These are phyloP conservation scores for Penicillium canariense DNA, from an alignment of 495 filamentous ascomycete genomes.

Conservation along the genomic window DNA sequence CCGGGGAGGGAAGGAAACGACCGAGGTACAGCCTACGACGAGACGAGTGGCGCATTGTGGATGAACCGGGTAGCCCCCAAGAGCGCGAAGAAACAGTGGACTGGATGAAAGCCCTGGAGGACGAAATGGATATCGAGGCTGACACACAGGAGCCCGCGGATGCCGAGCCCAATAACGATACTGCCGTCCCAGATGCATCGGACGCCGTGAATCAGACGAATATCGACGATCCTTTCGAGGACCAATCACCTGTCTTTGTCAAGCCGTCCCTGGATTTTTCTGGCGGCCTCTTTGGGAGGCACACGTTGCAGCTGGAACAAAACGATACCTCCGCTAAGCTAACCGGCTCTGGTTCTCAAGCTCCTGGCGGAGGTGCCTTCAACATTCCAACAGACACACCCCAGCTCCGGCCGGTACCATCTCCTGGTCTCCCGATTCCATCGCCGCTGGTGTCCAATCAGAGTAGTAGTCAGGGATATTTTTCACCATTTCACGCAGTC, in stretches of 20 bases:
- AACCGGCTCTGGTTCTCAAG: not conserved
- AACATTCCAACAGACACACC: conserved; percentile 42
- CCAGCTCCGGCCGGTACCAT: conserved; percentile 44
- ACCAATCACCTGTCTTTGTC: conserved; percentile 14
- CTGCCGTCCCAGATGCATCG: conserved; percentile 7
- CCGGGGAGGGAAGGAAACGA: conserved; percentile 66
- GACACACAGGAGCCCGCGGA: conserved; percentile 23
- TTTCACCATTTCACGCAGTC: conserved; percentile 17
- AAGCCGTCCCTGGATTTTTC: conserved; percentile 24
- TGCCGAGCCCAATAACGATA: conserved; percentile 3
- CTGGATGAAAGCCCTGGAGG: conserved; percentile 37
- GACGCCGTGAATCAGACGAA: conserved; percentile 14
- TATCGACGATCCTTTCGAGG: conserved; percentile 19
- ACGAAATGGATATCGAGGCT: conserved; percentile 26
- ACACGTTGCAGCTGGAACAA: conserved; percentile 1
- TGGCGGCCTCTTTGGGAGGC: conserved; percentile 10
- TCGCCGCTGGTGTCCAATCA: conserved; percentile 42
- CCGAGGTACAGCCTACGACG: conserved; percentile 67
- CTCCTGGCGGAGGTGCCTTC: not conserved
- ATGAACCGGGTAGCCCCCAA: conserved; percentile 63
- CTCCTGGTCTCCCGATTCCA: conserved; percentile 44
- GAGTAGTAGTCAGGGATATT: conserved; percentile 31
- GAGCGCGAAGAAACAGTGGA: conserved; percentile 40
- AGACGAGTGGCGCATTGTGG: conserved; percentile 67
- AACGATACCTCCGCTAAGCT: not conserved